Evolutionary conservation across 2,329 filamentous ascomycete genomes (phyloP), one percentile per base, ranked within the genome.

Genomic region (Pezicula carpinea): DNA sequence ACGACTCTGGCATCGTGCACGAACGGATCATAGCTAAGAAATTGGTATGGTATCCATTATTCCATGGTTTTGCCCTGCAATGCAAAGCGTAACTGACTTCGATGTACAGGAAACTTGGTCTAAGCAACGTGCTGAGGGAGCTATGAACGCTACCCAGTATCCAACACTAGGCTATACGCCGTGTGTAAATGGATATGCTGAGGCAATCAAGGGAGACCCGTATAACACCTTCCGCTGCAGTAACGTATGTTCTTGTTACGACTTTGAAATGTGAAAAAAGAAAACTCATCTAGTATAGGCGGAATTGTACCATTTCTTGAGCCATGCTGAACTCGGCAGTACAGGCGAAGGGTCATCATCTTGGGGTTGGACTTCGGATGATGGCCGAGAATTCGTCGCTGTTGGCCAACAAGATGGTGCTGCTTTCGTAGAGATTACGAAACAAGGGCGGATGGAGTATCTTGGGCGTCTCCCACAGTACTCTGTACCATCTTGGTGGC

Each of bases 291-390:
- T 23, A 26, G 3, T 29, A 13, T 10, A 51, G 66, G 69, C 78
- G 11, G 77, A 81, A 53, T 68, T 79, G 3, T 74, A 78, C 56
- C 73, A 77, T 54, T 81, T 82, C 63, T 62, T 76, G 38, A 71
- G 69, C 33, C 78, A 82, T 54, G 68, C 70, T 3, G 70, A 71
- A 22, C 69, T 82, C 2, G 78, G 77, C 5, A 75, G 72, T 52
- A 52, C 54, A 36, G 48, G 43, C 69, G 74, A 54, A 68, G 70
- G 44, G 38, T 48, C 49, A 21, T 53, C 51, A 13, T 48, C 46
- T 26, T 53, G 51, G 51, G 75, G 75, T 3, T 74, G 71, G 74
- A 74, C 72, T 1, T 71, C 68, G 3, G 60, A 65, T 3, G 65
- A 70, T 29, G 73, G 73, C 13, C 68, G 74, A 4, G 74, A 77